These are phyloP conservation scores for Yamadazyma taylorii DNA, from an alignment of 1,139 yeast species.

Conservation along the genomic window DNA sequence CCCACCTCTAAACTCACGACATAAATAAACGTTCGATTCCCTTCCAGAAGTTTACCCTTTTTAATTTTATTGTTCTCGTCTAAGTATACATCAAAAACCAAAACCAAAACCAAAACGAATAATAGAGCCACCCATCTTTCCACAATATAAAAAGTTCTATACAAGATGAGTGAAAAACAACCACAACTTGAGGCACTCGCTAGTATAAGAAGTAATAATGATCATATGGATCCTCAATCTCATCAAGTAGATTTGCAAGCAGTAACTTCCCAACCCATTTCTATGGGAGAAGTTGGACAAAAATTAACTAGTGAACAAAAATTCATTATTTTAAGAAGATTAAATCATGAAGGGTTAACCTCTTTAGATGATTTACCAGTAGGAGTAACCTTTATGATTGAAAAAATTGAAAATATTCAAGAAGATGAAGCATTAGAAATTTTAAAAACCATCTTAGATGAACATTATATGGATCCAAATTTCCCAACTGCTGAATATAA, in stretches of 20 bases:
- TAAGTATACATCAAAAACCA: no score
- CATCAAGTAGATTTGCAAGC: constrained; percentile 23
- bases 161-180: background rate
- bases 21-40: no score
- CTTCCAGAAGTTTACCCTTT: no score
- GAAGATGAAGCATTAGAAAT: constrained; percentile 42
- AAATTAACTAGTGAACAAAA: constrained; percentile 28
- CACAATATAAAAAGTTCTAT: no score
- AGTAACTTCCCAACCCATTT: constrained; percentile 21
- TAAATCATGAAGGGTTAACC: constrained; percentile 24
- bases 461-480: constrained; percentile 51
- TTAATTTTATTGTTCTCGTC: no score
- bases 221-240: constrained; percentile 6
- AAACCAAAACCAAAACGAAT: no score
- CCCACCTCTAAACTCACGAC: no score
- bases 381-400: constrained; percentile 36
- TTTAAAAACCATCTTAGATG: constrained; percentile 36
- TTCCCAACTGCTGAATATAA: constrained; percentile 39
- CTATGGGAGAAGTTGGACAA: constrained; percentile 24
- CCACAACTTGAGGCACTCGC: background rate
- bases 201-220: constrained; percentile 4
- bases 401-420: constrained; percentile 35
- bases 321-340: constrained; percentile 25
- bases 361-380: constrained; percentile 34
- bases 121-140: no score